Evolutionary conservation across 2,329 filamentous ascomycete genomes (phyloP).

Genomic region (Aspergillus costaricaensis): DNA sequence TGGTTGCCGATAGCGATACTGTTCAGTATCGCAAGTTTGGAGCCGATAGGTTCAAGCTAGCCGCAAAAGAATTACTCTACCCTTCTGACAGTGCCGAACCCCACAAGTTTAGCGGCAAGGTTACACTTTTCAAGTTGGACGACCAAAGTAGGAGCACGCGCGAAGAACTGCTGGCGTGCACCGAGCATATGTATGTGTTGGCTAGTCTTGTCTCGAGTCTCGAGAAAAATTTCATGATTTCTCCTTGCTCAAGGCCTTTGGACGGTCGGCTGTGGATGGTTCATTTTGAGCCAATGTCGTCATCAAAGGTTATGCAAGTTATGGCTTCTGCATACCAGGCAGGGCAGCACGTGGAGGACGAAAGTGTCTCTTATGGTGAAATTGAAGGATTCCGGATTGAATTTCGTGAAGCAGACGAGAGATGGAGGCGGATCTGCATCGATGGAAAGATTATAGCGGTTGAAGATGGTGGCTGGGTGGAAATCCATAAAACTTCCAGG

Average conservation of each 20-base stretch:
- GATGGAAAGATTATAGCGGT: slow-evolving; percentile 84
- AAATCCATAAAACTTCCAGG: slow-evolving; percentile 49
- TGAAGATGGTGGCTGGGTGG: slow-evolving; percentile 69
- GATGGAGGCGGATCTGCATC: slow-evolving; percentile 86
- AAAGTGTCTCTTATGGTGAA: slow-evolving; percentile 68
- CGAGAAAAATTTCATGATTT: slow-evolving; percentile 80
- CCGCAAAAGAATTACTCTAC: slow-evolving; percentile 72
- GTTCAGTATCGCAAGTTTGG: slow-evolving; percentile 76
- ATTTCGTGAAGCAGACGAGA: slow-evolving; percentile 59
- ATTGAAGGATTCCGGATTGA: slow-evolving; percentile 68
- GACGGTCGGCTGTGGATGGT: slow-evolving; percentile 72
- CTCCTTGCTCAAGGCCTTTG: slow-evolving; percentile 68
- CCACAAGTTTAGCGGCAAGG: slow-evolving; percentile 59
- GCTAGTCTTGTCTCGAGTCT: slow-evolving; percentile 76
- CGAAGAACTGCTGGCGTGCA: slow-evolving; percentile 39
- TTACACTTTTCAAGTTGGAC: slow-evolving; percentile 46
- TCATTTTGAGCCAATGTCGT: slow-evolving; percentile 69
- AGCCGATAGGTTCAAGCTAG: slow-evolving; percentile 77
- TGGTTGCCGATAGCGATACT: slow-evolving; percentile 91
- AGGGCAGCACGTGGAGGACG: slow-evolving; percentile 57
- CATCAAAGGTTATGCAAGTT: slow-evolving; percentile 70
- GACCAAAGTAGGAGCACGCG: slow-evolving; percentile 20
- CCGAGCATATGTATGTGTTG: slow-evolving; percentile 73
- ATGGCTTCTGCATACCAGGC: slow-evolving; percentile 67
- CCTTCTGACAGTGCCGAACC: slow-evolving; percentile 55